These are phyloP conservation scores for Megacollybia marginata DNA, from an alignment of 768 basidiomycete genomes.

Conservation along the genomic window DNA sequence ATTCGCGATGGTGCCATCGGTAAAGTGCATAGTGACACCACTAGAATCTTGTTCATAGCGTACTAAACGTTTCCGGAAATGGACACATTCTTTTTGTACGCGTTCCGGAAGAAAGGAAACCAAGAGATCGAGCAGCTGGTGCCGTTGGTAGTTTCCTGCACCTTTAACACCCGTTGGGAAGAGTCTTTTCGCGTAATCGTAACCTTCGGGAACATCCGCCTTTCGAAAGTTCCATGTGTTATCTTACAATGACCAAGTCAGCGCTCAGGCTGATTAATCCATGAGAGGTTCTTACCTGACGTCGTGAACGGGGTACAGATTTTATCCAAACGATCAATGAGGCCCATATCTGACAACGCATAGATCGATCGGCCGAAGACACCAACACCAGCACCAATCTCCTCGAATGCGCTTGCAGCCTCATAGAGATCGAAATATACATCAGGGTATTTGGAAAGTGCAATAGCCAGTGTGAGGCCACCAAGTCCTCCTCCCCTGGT, in stretches of 20 bases:
- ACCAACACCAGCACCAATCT: constrained; percentile 12
- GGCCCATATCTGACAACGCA: not conserved
- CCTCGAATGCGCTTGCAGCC: constrained; percentile 8
- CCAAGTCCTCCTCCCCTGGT: constrained; percentile 8
- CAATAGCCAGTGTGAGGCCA: constrained; percentile 9
- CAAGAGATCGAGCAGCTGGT: constrained; percentile 58
- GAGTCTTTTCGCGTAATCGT: constrained; percentile 6
- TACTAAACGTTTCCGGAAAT: constrained; percentile 50
- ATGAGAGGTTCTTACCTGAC: constrained; percentile 38
- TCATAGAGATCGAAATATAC: constrained; percentile 11
- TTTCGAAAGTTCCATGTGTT: not conserved
- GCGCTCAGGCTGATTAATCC: constrained; percentile 25
- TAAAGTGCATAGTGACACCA: constrained; percentile 41
- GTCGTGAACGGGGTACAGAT: constrained; percentile 32
- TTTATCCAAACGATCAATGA: constrained; percentile 36
- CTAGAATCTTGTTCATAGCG: constrained; percentile 40
- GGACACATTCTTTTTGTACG: constrained; percentile 24
- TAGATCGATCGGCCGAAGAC: constrained; percentile 4
- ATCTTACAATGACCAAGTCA: not conserved
- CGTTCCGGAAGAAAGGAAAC: constrained; percentile 39
- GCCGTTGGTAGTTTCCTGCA: constrained; percentile 46
- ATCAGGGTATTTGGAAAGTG: constrained; percentile 7
- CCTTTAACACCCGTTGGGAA: not conserved
- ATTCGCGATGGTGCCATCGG: constrained; percentile 50
- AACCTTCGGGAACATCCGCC: constrained; percentile 24